Evolutionary conservation across 208 protist species (phyloP).

Genomic region (Crithidia expoeki): DNA sequence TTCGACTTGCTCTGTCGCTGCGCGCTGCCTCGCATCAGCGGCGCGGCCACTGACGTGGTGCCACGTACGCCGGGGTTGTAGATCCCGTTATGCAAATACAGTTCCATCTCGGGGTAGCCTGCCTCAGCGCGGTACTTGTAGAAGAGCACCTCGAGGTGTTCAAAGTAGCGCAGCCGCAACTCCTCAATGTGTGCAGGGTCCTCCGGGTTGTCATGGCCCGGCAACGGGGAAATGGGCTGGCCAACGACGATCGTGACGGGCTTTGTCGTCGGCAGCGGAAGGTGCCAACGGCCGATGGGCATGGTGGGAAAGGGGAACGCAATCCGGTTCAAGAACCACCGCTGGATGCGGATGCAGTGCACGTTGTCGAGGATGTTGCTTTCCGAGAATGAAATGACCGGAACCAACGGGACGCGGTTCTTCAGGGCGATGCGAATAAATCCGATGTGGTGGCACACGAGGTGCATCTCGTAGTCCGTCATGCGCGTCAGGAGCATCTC

Average conservation of each 20-base stretch:
- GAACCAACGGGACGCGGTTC: slow-evolving; percentile 75
- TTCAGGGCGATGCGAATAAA: slow-evolving; percentile 78
- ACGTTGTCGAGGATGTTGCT: slow-evolving; percentile 77
- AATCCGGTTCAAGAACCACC: slow-evolving; percentile 53
- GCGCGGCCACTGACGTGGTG: slow-evolving; percentile 20
- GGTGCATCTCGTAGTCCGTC: slow-evolving; percentile 49
- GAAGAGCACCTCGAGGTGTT: slow-evolving; percentile 62
- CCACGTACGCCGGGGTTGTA: slow-evolving; percentile 56
- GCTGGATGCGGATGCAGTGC: slow-evolving; percentile 65
- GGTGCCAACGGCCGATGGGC: slow-evolving; percentile 67
- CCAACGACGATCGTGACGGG: slow-evolving; percentile 86
- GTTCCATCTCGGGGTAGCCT: slow-evolving; percentile 81
- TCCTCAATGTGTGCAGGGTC: slow-evolving; percentile 60
- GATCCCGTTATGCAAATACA: slow-evolving; percentile 80
- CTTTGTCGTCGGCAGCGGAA: slow-evolving; percentile 66
- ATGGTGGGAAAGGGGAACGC: slow-evolving; percentile 86
- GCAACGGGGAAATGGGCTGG: slow-evolving; percentile 55
- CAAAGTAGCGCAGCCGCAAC: slow-evolving; percentile 68
- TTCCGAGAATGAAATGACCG: slow-evolving; percentile 81
- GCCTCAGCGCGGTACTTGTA: slow-evolving; percentile 69
- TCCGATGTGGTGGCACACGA: slow-evolving; percentile 81
- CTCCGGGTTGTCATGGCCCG: slow-evolving; percentile 51
- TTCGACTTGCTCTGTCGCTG: background rate
- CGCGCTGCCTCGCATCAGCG: slow-evolving; percentile 6
- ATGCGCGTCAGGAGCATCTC: slow-evolving; percentile 78